phyloP scores from a whole-genome alignment of 306 rosid genomes.

The Rosa multiflora region DNA sequence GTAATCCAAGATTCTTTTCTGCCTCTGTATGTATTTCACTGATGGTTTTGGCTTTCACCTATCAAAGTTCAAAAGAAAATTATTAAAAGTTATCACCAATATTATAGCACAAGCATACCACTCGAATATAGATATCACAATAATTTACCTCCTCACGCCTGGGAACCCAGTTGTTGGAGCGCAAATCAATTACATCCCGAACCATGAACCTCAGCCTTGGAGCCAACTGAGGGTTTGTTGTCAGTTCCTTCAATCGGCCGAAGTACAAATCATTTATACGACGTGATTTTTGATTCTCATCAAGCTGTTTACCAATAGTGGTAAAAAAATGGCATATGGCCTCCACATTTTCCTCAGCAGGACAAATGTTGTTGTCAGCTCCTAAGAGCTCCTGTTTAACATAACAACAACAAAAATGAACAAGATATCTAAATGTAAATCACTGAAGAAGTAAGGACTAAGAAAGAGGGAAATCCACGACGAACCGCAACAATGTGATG shows the following conservation, averaged over 20 bases:
- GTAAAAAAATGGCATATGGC: constrained; percentile 91
- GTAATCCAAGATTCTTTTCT: constrained; percentile 90
- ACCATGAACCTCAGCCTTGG: constrained; percentile 88
- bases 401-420: constrained; percentile 13
- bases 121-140: neutral
- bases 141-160: constrained; percentile 90
- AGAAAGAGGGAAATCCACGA: constrained; percentile 18
- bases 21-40: constrained; percentile 95
- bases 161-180: constrained; percentile 87
- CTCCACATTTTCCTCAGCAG: constrained; percentile 97
- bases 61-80: constrained; percentile 5
- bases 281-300: constrained; percentile 68
- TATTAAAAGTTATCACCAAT: neutral
- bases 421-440: constrained; percentile 13
- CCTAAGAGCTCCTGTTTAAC: constrained; percentile 86
- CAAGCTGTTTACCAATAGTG: constrained; percentile 99
- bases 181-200: constrained; percentile 80
- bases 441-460: constrained; percentile 1
- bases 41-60: constrained; percentile 95
- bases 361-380: constrained; percentile 69
- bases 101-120: neutral
- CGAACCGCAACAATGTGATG: constrained; percentile 94
- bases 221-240: constrained; percentile 67
- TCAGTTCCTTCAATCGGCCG: constrained; percentile 69
- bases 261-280: constrained; percentile 81